Percentiles rank a stretch among this genome's conserved stretches.
phyloP scores from a whole-genome alignment of 2,329 filamentous ascomycete species.

The Fusarium vanettenii region DNA sequence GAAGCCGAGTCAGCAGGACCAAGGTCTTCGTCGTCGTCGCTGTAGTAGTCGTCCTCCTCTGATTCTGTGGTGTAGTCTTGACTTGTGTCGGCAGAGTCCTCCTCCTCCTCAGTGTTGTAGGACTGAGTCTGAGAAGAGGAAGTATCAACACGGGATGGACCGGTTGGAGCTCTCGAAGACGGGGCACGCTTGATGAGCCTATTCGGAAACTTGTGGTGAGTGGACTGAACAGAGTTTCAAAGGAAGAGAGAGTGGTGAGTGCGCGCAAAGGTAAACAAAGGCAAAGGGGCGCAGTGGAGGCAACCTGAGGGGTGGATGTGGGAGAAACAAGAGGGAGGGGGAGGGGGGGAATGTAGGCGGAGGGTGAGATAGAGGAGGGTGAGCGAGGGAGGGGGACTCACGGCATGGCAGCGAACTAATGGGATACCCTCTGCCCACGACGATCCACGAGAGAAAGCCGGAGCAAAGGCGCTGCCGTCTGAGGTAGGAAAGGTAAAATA shows the following conservation, averaged over 20 bases:
- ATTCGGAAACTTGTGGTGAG: slow-evolving; percentile 36
- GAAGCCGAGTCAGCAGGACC: slow-evolving; percentile 72
- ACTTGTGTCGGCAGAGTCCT: slow-evolving; percentile 49
- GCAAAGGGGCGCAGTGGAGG: slow-evolving; percentile 33
- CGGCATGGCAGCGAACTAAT: slow-evolving; percentile 55
- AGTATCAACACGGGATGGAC: slow-evolving; percentile 41
- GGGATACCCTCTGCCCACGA: slow-evolving; percentile 59
- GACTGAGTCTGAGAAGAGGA: slow-evolving; percentile 48
- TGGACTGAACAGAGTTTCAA: slow-evolving; percentile 12
- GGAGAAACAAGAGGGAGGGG: slow-evolving; percentile 24
- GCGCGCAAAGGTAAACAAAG: slow-evolving; percentile 31
- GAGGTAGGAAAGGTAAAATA: slow-evolving; percentile 24
- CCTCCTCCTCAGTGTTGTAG: slow-evolving; percentile 56
- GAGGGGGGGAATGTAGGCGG: slow-evolving; percentile 23
- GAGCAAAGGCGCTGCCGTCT: slow-evolving; percentile 54
- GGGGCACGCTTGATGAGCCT: slow-evolving; percentile 43
- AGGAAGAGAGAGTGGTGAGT: slow-evolving; percentile 15
- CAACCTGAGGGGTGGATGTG: slow-evolving; percentile 24
- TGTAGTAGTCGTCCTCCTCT: slow-evolving; percentile 54
- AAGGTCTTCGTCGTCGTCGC: slow-evolving; percentile 60
- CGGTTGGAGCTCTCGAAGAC: slow-evolving; percentile 39
- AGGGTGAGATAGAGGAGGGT: slow-evolving; percentile 27
- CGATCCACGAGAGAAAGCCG: slow-evolving; percentile 58
- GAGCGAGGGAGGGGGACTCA: slow-evolving; percentile 49
- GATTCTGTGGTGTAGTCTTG: slow-evolving; percentile 46